Evolutionary conservation across 768 basidiomycete species (phyloP), one percentile per base, ranked within the genome.

Genomic region (Termitomyces sp.): DNA sequence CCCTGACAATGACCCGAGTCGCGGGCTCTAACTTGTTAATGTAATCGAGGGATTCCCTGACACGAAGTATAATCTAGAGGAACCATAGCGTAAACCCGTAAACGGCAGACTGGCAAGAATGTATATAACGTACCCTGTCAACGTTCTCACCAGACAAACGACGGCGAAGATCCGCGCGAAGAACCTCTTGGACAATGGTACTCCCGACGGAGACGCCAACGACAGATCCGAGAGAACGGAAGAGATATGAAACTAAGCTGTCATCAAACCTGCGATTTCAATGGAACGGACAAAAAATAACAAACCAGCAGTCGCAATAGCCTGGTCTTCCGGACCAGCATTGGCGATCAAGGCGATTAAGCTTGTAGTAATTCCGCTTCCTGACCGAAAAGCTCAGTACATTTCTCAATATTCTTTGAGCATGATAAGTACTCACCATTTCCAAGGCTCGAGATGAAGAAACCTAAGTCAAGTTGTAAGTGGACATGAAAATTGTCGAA

Each of bases 321-420:
- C 87, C 67, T 88, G 86, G 66, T 88, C 84, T 38, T 73, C 78
- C 22, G 78, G 77, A 0, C 86, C 84, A 1, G 85, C 85, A 68
- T 87, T 87, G 3, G 86, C 83, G 40, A 88, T 86, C 46, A 88
- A 71, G 1, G 85, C 81, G 22, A 88, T 79, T 35, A 89, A 72
- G 36, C 81, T 84, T 0, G 82, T 86, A 0, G 85, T 87, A 12
- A 85, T 72, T 0, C 81, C 82, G 39, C 74, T 71, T 12, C 84
- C 85, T 84, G 55, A 2, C n/a, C 40, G 13, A 20, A n/a, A 45
- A 20, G 12, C 38, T 64, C 7, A 66, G 18, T 38, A 13, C 13
- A 49, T 12, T 15, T 38, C 18, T n/a, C n/a, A 32, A 32, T 3
- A 32, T 20, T 2, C 35, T 36, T n/a, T 4, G 39, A 11, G 7